phyloP scores from a whole-genome alignment of 2,329 filamentous ascomycete genomes.

The Xylaria digitata region DNA sequence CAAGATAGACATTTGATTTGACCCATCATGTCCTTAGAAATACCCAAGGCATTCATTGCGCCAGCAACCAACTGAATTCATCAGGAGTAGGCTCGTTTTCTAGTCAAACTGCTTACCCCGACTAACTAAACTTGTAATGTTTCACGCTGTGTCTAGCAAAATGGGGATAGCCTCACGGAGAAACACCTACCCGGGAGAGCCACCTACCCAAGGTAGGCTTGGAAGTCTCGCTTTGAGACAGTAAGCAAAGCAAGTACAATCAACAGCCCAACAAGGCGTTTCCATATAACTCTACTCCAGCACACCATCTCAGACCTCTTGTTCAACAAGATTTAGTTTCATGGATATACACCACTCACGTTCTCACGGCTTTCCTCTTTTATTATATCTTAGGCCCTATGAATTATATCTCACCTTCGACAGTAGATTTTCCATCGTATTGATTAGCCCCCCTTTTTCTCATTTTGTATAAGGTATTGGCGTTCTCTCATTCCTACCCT shows the following conservation, averaged over 20 bases:
- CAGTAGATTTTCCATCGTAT: background rate
- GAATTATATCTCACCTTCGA: background rate
- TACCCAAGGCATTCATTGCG: background rate
- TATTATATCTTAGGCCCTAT: slow-evolving; percentile 21
- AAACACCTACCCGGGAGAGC: slow-evolving; percentile 1
- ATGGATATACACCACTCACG: background rate
- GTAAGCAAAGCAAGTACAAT: slow-evolving; percentile 28
- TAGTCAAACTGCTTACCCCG: background rate
- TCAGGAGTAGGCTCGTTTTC: background rate
- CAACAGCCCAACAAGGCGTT: background rate
- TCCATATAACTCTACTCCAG: slow-evolving; percentile 1
- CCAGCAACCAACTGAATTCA: background rate
- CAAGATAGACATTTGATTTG: background rate
- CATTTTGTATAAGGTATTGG: slow-evolving; percentile 3
- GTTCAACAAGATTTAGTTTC: slow-evolving; percentile 4
- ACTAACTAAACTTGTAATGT: background rate
- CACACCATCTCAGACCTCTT: slow-evolving; percentile 11
- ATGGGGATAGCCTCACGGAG: background rate
- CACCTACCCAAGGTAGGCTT: slow-evolving; percentile 1
- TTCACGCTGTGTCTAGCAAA: slow-evolving; percentile 2
- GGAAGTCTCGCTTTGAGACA: slow-evolving; percentile 32
- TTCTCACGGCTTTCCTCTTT: background rate
- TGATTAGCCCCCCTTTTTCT: background rate
- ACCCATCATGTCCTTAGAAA: background rate
- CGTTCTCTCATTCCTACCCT: slow-evolving; percentile 41